Conservation (phyloP, 192 early-diverging fungal species). For the Backusella mclennaniae region DNA sequence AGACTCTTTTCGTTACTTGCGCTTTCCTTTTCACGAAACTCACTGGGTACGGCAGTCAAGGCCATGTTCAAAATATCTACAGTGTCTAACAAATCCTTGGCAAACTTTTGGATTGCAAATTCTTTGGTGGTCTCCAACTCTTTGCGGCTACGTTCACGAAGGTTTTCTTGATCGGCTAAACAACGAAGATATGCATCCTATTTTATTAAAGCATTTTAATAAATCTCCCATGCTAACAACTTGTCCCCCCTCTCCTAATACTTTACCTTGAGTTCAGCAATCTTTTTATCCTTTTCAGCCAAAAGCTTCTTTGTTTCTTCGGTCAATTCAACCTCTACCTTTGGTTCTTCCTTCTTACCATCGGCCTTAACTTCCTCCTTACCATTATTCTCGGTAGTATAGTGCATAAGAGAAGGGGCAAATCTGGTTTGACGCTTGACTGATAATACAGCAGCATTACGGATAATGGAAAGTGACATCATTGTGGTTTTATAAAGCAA, state of each 20-base stretch:
- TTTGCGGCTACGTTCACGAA: conserved; percentile 82
- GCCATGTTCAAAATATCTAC: conserved; percentile 92
- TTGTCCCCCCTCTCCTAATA: background rate
- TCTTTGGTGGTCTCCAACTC: conserved; percentile 80
- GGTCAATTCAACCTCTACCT: conserved; percentile 14
- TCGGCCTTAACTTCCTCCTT: conserved; percentile 25
- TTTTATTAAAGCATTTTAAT: background rate
- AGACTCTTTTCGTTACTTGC: conserved; percentile 27
- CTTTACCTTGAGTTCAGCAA: conserved; percentile 75
- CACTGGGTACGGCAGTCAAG: conserved; percentile 82
- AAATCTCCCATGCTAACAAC: background rate
- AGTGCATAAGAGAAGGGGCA: conserved; percentile 7
- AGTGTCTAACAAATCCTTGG: conserved; percentile 91
- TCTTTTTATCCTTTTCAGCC: conserved; percentile 76
- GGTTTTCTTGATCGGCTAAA: conserved; percentile 96
- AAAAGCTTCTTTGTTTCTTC: conserved; percentile 38
- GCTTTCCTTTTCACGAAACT: conserved; percentile 39
- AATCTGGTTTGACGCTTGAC: conserved; percentile 2
- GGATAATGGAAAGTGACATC: conserved; percentile 10
- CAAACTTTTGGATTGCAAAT: conserved; percentile 98
- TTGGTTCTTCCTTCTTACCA: conserved; percentile 20
- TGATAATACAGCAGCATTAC: conserved; percentile 11
- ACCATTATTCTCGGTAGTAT: conserved; percentile 42
- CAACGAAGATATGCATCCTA: conserved; percentile 89
- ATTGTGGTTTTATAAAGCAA: background rate